phyloP scores from a whole-genome alignment of 768 basidiomycete species.

The Cystobasidium onofrii region DNA sequence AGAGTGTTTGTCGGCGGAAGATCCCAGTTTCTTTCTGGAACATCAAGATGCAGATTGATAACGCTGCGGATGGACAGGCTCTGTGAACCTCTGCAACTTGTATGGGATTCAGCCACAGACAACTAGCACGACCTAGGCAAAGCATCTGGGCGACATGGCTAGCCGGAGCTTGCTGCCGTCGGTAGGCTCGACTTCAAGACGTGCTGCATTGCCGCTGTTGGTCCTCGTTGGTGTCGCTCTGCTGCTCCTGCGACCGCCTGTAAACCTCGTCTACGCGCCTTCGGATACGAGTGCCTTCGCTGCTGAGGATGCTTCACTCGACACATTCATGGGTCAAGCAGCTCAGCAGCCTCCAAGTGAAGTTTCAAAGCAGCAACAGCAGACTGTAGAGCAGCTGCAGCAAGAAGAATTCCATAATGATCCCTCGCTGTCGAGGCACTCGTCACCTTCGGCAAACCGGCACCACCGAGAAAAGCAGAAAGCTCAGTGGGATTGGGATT shows the following conservation, averaged over 20 bases:
- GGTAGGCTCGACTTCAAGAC: background rate
- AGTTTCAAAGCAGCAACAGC: background rate
- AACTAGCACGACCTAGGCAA: no score
- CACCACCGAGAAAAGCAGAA: background rate
- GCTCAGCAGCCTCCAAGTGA: background rate
- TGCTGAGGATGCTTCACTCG: background rate
- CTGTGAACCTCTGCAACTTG: no score
- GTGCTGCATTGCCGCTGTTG: background rate
- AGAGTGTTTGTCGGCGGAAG: no score
- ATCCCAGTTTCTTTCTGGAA: no score
- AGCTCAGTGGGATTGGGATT: slow-evolving; percentile 10
- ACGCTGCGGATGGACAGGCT: no score
- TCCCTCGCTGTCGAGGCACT: background rate
- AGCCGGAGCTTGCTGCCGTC: background rate
- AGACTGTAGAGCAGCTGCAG: background rate
- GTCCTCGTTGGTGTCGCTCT: background rate
- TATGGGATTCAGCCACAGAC: no score
- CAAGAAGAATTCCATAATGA: slow-evolving; percentile 1
- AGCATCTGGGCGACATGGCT: background rate
- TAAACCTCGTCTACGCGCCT: background rate
- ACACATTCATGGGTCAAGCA: background rate
- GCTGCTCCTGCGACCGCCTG: background rate
- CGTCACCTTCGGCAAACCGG: background rate
- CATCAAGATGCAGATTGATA: no score
- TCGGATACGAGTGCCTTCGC: background rate